A percentile compares a stretch with the other conserved stretches of the same genome.
These are phyloP conservation scores for Triticum turgidum DNA, from an alignment of 176 grass and related monocot species.

Conservation along the genomic window DNA sequence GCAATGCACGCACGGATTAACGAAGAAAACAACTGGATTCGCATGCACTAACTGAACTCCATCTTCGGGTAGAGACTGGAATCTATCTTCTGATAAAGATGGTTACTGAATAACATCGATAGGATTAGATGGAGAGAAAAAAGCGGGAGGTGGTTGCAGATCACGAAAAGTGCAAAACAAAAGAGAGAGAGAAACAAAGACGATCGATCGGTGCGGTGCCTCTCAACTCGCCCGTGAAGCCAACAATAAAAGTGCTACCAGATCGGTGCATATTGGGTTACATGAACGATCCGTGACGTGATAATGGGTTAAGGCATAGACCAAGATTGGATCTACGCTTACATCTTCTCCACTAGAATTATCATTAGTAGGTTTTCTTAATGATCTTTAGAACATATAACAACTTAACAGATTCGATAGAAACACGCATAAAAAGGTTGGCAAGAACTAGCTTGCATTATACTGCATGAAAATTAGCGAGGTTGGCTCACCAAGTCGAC, in stretches of 20 bases:
- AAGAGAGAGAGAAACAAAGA: not conserved
- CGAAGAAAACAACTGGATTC: not conserved
- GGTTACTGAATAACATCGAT: too few relatives aligned
- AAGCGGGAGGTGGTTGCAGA: conserved; percentile 9
- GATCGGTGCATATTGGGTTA: not conserved
- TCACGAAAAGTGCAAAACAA: conserved; percentile 16
- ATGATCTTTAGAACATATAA: not conserved
- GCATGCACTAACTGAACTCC: not conserved
- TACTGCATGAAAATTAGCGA: too few relatives aligned
- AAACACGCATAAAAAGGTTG: not conserved
- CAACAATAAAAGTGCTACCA: not conserved
- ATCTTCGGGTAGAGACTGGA: not conserved
- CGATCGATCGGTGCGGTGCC: not conserved
- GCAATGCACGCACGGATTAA: not conserved
- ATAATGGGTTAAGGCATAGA: not conserved
- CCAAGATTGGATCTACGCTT: not conserved
- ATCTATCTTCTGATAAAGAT: not conserved
- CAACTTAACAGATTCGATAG: not conserved
- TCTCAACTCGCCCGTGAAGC: conserved; percentile 22
- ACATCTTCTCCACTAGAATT: not conserved
- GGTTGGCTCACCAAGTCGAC: conserved; percentile 73
- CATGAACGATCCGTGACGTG: not conserved
- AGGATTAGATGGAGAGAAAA: not conserved
- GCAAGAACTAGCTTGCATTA: not conserved
- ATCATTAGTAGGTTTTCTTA: not conserved